These are phyloP conservation scores for Crotalaria pallida DNA, from an alignment of 306 rosid genomes.

Conservation along the genomic window DNA sequence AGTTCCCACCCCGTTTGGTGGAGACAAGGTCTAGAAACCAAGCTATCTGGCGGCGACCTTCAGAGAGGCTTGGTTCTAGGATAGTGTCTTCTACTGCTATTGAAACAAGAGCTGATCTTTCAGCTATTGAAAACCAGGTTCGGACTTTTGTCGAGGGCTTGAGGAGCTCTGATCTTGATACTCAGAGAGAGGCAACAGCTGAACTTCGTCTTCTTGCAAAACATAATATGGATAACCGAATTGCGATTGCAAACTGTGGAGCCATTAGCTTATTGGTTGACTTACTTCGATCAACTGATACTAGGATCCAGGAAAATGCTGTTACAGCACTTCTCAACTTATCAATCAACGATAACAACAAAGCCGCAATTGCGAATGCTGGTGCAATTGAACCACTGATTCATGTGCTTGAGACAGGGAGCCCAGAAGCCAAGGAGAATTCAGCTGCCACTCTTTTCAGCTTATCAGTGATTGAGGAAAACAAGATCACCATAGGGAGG, in stretches of 20 bases:
- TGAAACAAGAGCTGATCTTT: constrained; percentile 72
- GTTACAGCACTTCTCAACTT: constrained; percentile 94
- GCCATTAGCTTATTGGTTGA: constrained; percentile 72
- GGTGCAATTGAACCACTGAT: constrained; percentile 87
- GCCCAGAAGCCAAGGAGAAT: constrained; percentile 94
- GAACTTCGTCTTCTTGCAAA: constrained; percentile 81
- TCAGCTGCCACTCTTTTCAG: constrained; percentile 98
- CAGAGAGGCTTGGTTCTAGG: constrained; percentile 60
- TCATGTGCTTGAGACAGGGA: constrained; percentile 80
- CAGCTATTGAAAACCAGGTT: constrained; percentile 66
- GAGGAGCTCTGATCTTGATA: constrained; percentile 56
- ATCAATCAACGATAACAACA: constrained; percentile 82
- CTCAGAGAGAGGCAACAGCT: constrained; percentile 67
- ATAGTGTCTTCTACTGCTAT: constrained; percentile 40
- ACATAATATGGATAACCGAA: constrained; percentile 82
- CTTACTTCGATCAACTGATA: constrained; percentile 59
- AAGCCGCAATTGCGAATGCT: constrained; percentile 69
- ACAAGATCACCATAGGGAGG: constrained; percentile 81
- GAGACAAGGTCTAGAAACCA: constrained; percentile 63
- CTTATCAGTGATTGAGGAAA: constrained; percentile 87
- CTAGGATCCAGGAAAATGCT: constrained; percentile 78
- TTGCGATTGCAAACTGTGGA: constrained; percentile 83
- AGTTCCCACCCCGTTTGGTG: constrained; percentile 39
- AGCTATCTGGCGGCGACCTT: constrained; percentile 61
- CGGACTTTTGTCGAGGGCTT: constrained; percentile 68